A percentile compares a stretch with the other conserved stretches of the same genome.
phyloP scores from a whole-genome alignment of 768 basidiomycete genomes.

The Pluteus cervinus region DNA sequence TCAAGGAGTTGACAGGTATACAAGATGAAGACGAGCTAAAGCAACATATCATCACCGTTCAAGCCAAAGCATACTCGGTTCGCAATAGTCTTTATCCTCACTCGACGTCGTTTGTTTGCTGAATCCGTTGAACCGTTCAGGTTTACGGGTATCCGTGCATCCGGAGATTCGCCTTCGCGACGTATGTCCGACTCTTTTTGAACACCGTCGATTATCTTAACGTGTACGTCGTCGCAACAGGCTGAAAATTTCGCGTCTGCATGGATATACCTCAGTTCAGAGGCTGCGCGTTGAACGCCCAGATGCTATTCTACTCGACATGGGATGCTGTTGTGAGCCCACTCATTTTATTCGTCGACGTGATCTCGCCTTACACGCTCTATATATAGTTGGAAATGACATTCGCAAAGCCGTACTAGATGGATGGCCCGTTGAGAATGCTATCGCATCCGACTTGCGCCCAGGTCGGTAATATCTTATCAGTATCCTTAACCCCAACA shows the following conservation, averaged over 20 bases:
- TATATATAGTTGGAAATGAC: conserved; percentile 32
- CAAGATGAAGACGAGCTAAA: conserved; percentile 29
- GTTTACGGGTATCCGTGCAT: conserved; percentile 34
- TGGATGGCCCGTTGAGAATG: conserved; percentile 31
- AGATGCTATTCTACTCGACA: conserved; percentile 31
- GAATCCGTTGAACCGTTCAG: conserved; percentile 11
- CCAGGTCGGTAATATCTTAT: no score
- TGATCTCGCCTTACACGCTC: neutral
- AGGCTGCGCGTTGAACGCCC: conserved; percentile 17
- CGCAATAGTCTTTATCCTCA: no score
- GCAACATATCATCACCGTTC: conserved; percentile 32
- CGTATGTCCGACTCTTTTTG: no score
- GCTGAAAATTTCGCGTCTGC: conserved; percentile 28
- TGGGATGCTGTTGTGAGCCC: conserved; percentile 39
- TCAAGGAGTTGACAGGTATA: conserved; percentile 30
- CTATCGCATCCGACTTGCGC: conserved; percentile 30
- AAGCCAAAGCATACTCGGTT: conserved; percentile 30
- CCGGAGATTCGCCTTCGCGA: conserved; percentile 26
- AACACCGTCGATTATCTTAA: no score
- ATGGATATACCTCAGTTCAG: conserved; percentile 25
- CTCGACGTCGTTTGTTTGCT: no score
- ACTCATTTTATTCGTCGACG: neutral
- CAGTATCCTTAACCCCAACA: no score
- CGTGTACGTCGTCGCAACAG: conserved; percentile 7
- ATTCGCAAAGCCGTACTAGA: conserved; percentile 30